Base-by-base conservation (phyloP, 805 yeast species). In the Candida rishiriensis region DNA sequence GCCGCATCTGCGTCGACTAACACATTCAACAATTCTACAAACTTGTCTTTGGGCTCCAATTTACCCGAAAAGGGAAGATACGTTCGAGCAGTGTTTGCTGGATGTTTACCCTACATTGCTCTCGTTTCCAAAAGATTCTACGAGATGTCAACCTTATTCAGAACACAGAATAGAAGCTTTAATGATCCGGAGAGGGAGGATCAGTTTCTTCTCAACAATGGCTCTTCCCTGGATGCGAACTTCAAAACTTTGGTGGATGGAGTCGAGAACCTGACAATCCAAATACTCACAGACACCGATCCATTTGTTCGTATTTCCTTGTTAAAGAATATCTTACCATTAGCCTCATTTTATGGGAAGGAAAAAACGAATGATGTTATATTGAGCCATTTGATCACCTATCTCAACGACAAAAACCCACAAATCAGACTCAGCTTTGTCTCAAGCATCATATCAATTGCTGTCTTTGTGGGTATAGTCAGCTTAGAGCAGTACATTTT, bases 331-430 rank as follows among this genome's bases (percentile, higher is more conserved):
- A 83, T 90, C n/a, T 68, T 85, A 8, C 86, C 89, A 0, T 62
- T 93, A 3, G 88, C 97, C 54, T 71, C 81, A 10, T 85, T 85
- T 46, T 82, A 93, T 58, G 97, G 97, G 0, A 80, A 83, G 43
- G 95, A 88, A 43, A 86, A 81, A 52, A 85, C 97, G 0, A 90
- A 87, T 57, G 98, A 93, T 59, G 71, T 93, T 34, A 81, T 93
- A 17, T 65, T 93, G 38, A 89, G 96, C 37, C 98, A 93, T 67
- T 68, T 90, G 44, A 90, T 93, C 36, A 90, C 98, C 0, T 93
- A 89, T 57, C 66, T 93, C 50, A 93, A 93, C 61, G 97, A 90
- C 57, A 73, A 79, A 43, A 80, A 81, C 55, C 68, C 83, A 0
- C 74, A 79, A 16, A 68, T 93, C 17, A 71, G 95, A 47, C 66